Base-by-base conservation (phyloP, 2,329 filamentous ascomycete species). In the Claviceps pusilla region DNA sequence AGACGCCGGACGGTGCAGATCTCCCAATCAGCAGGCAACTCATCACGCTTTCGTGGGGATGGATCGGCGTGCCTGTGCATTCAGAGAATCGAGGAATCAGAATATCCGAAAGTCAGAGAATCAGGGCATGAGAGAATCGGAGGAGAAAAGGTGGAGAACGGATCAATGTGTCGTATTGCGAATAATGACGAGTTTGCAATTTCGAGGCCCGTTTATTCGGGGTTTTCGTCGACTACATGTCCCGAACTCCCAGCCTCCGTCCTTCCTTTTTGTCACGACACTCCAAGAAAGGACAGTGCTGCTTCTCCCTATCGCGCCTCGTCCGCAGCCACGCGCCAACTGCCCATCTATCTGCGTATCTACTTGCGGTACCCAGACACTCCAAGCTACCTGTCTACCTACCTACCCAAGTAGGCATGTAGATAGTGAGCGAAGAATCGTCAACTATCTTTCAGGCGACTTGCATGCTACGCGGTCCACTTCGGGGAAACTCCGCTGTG, bases 401-500 rank as follows among this genome's bases (percentile, higher is more conserved):
- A 28, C 42, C 19, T 29, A 29, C 45, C 19, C 31, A 46, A 3
- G 45, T 47, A 47, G 28, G 45, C n/a, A 48, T 4, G 29, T 48
- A 48, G 29, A 19, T 33, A 7, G 29, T 19, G 7, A 19, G 29
- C 14, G 46, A 50, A 31, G 39, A 47, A 48, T 48, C 54, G 24
- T 35, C 42, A 48, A 16, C 19, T 43, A 45, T 51, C 16, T 39
- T 54, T 56, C 35, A 4, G 48, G 51, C 51, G 51, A 49, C 48
- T 43, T 54, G 54, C 54, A 53, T 50, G 19, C 31, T 19, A 14
- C 24, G 19, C 42, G 54, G 19, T 54, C 54, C 54, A 48, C 54
- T 51, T 48, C 10, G 42, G 42, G 35, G 24, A 54, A 14, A 45
- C 51, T 56, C 54, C 51, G 42, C 42, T 46, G 35, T 37, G 47